A percentile compares a stretch with the other conserved stretches of the same genome.
These are phyloP conservation scores for Neurospora sp. DNA, from an alignment of 495 filamentous ascomycete species.

Conservation along the genomic window DNA sequence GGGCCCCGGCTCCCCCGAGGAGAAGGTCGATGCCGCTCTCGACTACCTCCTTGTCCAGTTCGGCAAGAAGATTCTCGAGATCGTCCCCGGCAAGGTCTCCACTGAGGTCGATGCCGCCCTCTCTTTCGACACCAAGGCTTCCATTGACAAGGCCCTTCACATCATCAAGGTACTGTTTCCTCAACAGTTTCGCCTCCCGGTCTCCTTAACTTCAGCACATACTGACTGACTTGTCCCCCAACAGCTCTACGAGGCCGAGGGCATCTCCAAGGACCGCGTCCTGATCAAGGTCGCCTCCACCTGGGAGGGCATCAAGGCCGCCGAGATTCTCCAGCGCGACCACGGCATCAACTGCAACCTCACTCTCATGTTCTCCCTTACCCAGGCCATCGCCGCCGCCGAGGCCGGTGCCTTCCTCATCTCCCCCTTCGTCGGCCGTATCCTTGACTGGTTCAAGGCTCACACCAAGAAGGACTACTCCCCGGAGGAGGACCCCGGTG, in stretches of 20 bases:
- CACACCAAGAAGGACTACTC: constrained; percentile 85
- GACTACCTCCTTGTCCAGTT: constrained; percentile 96
- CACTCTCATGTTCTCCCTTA: constrained; percentile 95
- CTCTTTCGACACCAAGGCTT: constrained; percentile 89
- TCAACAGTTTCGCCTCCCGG: not conserved
- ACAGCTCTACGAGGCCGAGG: constrained; percentile 84
- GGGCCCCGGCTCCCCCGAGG: constrained; percentile 53
- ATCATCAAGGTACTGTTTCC: constrained; percentile 71
- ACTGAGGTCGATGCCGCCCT: constrained; percentile 96
- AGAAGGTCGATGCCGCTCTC: constrained; percentile 71
- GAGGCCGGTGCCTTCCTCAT: constrained; percentile 98
- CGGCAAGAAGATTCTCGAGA: constrained; percentile 92
- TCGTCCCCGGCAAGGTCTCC: constrained; percentile 96
- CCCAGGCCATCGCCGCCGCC: constrained; percentile 91
- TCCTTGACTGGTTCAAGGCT: constrained; percentile 99
- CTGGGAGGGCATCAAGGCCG: constrained; percentile 98
- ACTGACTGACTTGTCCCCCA: not conserved
- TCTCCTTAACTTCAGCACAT: not conserved
- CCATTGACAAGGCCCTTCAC: constrained; percentile 91
- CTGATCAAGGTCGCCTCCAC: constrained; percentile 84
- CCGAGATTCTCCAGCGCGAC: constrained; percentile 84
- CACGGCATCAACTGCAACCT: constrained; percentile 96
- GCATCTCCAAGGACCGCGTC: constrained; percentile 86
- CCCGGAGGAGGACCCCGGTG: constrained; percentile 86
- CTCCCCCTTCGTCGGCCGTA: constrained; percentile 98